Evolutionary conservation across 495 filamentous ascomycete species (phyloP), one percentile per base, ranked within the genome.

Genomic region (Penicillium tannophilum): DNA sequence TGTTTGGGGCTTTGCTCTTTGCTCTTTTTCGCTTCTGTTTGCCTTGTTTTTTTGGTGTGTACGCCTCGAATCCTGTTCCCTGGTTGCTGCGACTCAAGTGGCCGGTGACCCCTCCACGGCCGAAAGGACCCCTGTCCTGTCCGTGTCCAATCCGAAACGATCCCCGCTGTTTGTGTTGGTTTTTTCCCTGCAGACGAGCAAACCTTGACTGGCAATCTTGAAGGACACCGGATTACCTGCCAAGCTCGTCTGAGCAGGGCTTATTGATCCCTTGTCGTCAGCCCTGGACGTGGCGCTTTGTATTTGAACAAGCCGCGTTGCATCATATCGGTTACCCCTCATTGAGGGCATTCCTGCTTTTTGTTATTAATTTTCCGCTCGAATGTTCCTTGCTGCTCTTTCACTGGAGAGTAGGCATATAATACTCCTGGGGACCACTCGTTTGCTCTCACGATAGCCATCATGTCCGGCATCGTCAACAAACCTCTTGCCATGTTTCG

Each of bases 401-500:
- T 16, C n/a, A 19, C 36, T 17, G 36, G 23, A 16, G 30, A 54
- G 19, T 16, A 24, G 26, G 14, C 10, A 12, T 31, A 28, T 30
- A 10, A n/a, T 36, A 36, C 24, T 33, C 1, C 46, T 17, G 26
- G 30, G 46, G 46, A 26, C 4, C 44, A 10, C 24, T 11, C 41
- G 50, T 33, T 41, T 36, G 16, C 31, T 19, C 12, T 4, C 23
- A 12, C n/a, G 16, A 11, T 28, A 12, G 51, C 14, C 26, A 67
- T 26, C 24, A 76, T 78, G 74, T 59, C 68, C 12, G 63, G 62
- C 51, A 58, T 72, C 17, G 62, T 74, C 58, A 69, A 59, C 53
- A 60, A 58, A 17, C 72, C 74, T 23, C 64, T 78, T 59, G 60
- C 63, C 23, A 59, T 72, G 6, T 70, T 78, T 44, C 74, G 74